A percentile compares a stretch with the other conserved stretches of the same genome.
Evolutionary conservation across 371 early-diverging fungal genomes (phyloP).

Genomic region (Cokeromyces recurvatus): DNA sequence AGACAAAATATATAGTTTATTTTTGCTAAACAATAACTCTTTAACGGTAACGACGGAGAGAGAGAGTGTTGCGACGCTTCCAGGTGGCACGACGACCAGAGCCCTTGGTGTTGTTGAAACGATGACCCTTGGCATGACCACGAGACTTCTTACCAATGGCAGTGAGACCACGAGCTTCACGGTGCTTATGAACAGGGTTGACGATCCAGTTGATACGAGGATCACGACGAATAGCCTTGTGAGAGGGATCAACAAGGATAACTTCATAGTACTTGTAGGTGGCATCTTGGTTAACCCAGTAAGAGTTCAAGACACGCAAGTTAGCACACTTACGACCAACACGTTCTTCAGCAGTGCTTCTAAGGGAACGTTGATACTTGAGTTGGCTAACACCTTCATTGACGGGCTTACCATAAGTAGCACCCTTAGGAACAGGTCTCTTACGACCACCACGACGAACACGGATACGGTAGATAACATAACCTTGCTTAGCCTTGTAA

Average conservation of each 20-base stretch:
- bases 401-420: slow-evolving; percentile 96
- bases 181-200: slow-evolving; percentile 96
- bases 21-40: no score
- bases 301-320: slow-evolving; percentile 97
- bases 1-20: no score
- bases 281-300: slow-evolving; percentile 99
- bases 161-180: slow-evolving; percentile 98
- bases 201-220: slow-evolving; percentile 99
- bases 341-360: slow-evolving; percentile 95
- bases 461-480: slow-evolving; percentile 95
- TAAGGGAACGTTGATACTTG: slow-evolving; percentile 93
- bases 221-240: slow-evolving; percentile 97
- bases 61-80: slow-evolving; percentile 76
- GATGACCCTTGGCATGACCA: slow-evolving; percentile 97
- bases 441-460: slow-evolving; percentile 98
- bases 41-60: slow-evolving; percentile 83
- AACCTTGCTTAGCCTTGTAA: slow-evolving; percentile 99
- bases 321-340: slow-evolving; percentile 94
- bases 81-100: slow-evolving; percentile 84
- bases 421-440: slow-evolving; percentile 96
- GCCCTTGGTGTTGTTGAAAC: slow-evolving; percentile 97
- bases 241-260: slow-evolving; percentile 95
- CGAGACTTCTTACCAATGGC: slow-evolving; percentile 95
- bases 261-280: slow-evolving; percentile 99
- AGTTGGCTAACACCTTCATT: slow-evolving; percentile 97